Percentiles rank a stretch among this genome's conserved stretches.
Evolutionary conservation across 805 yeast species (phyloP).

Genomic region (Pichia scutulata): DNA sequence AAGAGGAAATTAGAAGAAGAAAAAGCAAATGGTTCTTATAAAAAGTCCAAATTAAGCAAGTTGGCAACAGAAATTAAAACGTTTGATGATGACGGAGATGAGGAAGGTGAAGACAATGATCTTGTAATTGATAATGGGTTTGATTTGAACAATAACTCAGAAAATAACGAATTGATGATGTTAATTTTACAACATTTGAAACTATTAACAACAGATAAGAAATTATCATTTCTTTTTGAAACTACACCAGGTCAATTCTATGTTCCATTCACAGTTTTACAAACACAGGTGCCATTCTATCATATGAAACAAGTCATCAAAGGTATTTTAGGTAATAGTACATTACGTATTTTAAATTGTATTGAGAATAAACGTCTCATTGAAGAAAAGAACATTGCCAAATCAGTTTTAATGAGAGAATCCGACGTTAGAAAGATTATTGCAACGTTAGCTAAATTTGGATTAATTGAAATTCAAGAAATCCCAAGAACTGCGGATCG

Average conservation of each 20-base stretch:
- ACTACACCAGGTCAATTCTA: slow-evolving; percentile 48
- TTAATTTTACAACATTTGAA: slow-evolving; percentile 51
- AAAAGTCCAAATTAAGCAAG: slow-evolving; percentile 8
- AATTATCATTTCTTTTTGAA: slow-evolving; percentile 54
- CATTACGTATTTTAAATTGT: slow-evolving; percentile 71
- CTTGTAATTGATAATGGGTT: slow-evolving; percentile 13
- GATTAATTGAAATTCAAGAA: slow-evolving; percentile 83
- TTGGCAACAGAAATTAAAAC: slow-evolving; percentile 9
- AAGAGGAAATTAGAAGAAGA: slow-evolving; percentile 9
- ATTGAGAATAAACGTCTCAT: slow-evolving; percentile 60
- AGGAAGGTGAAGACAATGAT: slow-evolving; percentile 19
- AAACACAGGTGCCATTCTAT: slow-evolving; percentile 37
- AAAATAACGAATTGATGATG: slow-evolving; percentile 18
- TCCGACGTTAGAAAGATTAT: slow-evolving; percentile 66
- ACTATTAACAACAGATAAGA: slow-evolving; percentile 45
- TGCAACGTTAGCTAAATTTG: slow-evolving; percentile 56
- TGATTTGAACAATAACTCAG: slow-evolving; percentile 2
- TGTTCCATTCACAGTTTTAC: slow-evolving; percentile 52
- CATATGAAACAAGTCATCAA: slow-evolving; percentile 52
- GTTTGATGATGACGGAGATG: slow-evolving; percentile 18
- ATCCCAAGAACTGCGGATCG: slow-evolving; percentile 88
- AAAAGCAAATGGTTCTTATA: slow-evolving; percentile 3
- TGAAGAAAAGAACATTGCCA: slow-evolving; percentile 78
- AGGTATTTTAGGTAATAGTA: slow-evolving; percentile 54
- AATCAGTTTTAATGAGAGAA: slow-evolving; percentile 69